Percentiles rank a stretch among this genome's conserved stretches.
Conservation (phyloP, 306 rosid genomes). For the Prosopis cineraria region DNA sequence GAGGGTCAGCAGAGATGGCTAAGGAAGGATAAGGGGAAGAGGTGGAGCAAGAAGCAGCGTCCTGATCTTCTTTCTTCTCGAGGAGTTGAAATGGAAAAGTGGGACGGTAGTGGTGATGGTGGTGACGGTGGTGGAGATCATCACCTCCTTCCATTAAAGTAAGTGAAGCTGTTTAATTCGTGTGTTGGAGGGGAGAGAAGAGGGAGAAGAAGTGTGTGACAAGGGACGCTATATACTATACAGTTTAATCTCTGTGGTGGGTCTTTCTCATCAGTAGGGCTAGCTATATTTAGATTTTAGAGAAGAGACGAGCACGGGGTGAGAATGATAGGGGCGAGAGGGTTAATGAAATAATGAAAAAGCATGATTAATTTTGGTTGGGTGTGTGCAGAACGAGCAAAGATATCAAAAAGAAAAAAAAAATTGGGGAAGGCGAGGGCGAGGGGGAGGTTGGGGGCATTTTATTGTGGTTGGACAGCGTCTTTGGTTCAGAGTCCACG, state of each 20-base stretch:
- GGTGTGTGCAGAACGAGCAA: no score
- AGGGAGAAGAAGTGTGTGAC: neutral
- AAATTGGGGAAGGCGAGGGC: no score
- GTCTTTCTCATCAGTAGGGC: slow-evolving; percentile 39
- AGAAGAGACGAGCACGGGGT: slow-evolving; percentile 37
- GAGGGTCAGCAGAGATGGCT: slow-evolving; percentile 54
- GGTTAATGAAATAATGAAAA: slow-evolving; percentile 65
- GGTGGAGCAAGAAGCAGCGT: slow-evolving; percentile 64
- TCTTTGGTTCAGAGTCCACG: slow-evolving; percentile 75
- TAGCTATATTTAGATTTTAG: slow-evolving; percentile 40
- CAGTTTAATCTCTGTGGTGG: slow-evolving; percentile 44
- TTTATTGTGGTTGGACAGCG: slow-evolving; percentile 84
- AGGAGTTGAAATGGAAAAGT: slow-evolving; percentile 86
- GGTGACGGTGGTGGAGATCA: slow-evolving; percentile 60
- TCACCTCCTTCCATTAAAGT: slow-evolving; percentile 92
- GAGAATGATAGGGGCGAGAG: slow-evolving; percentile 80
- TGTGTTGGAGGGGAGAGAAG: neutral
- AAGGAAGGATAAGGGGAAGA: slow-evolving; percentile 56
- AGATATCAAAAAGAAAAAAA: no score
- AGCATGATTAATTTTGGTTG: no score
- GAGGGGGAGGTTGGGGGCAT: slow-evolving; percentile 25
- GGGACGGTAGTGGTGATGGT: slow-evolving; percentile 57
- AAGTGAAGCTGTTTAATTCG: neutral
- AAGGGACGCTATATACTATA: slow-evolving; percentile 35
- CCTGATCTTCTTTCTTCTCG: slow-evolving; percentile 82